A percentile compares a stretch with the other conserved stretches of the same genome.
phyloP scores from a whole-genome alignment of 164 flowering plant genomes.

The Cinnamomum micranthum region DNA sequence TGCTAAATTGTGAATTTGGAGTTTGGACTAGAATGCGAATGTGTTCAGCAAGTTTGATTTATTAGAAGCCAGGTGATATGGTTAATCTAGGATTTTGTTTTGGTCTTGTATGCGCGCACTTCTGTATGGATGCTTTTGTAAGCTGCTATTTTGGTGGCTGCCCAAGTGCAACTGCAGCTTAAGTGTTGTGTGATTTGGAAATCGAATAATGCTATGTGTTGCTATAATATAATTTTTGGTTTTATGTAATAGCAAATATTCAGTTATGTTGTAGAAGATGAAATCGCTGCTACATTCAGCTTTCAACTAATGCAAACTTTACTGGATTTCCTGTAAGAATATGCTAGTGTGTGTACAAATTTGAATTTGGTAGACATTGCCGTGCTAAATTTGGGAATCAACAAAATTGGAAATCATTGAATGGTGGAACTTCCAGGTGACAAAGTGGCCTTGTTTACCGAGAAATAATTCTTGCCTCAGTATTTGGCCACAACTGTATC shows the following conservation, averaged over 20 bases:
- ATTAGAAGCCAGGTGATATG: not conserved
- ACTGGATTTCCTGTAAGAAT: not conserved
- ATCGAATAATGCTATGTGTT: not conserved
- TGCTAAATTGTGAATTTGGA: not conserved
- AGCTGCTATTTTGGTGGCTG: not conserved
- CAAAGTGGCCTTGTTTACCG: not conserved
- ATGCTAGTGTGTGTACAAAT: not conserved
- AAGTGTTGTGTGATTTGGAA: not conserved
- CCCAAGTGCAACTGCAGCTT: not conserved
- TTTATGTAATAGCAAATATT: no score
- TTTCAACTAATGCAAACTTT: not conserved
- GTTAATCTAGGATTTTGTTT: not conserved
- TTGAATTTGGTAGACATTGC: not conserved
- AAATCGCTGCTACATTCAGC: not conserved
- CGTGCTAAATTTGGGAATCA: no score
- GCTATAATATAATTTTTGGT: not conserved
- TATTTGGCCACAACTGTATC: not conserved
- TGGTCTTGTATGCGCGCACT: not conserved
- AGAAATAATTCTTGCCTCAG: not conserved
- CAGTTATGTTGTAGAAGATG: not conserved
- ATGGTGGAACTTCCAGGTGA: not conserved
- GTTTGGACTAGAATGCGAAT: not conserved
- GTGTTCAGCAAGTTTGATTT: not conserved
- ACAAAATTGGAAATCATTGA: not conserved
- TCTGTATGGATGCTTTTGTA: not conserved